Base-by-base conservation (phyloP, 2,329 filamentous ascomycete species). In the Fusarium paranaense region DNA sequence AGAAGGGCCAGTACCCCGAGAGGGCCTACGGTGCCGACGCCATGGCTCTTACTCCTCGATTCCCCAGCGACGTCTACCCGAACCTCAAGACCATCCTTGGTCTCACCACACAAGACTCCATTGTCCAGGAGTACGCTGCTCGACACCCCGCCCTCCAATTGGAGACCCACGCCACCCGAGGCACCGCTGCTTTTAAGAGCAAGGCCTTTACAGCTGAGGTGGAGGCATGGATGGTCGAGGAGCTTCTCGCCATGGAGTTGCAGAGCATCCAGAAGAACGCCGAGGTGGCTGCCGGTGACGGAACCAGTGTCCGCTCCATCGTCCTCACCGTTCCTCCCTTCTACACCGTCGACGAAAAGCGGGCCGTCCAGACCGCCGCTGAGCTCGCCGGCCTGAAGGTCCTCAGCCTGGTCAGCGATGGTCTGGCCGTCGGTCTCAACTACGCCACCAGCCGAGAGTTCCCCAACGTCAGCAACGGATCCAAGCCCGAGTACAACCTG, bases 81-180 rank as follows among this genome's bases (percentile, higher is more conserved):
- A 98, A 98, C 82, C 86, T 99, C 78, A 99, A 98, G 87, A 88
- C 92, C 50, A 89, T 99, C 35, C 87, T 99, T n/a, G 97, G 96
- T 40, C 87, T 97, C 18, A 85, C 89, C 14, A 84, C 88, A 66
- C 88, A 89, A 71, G 88, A 90, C 74, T 85, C 90, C 14, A 84
- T 90, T 50, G 90, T 94, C 25, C 85, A 90, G 74, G 89, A 92
- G 71, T 99, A 97, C 82, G 89, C 88, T 69, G 86, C 87, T 63
- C 89, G 94, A 59, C 95, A 97, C 84, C 97, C 97, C 18, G 93
- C 92, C 38, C 85, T 98, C 74, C 89, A 93, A 78, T 81, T 97
- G 62, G 90, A 91, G 79, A 82, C 87, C 8, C 86, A 89, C 74
- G 84, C 87, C 79, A 83, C 82, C 45, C 90, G 92, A 75, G 90